These are phyloP conservation scores for Penicillium crustosum DNA, from an alignment of 2,329 filamentous ascomycete species.

Conservation along the genomic window DNA sequence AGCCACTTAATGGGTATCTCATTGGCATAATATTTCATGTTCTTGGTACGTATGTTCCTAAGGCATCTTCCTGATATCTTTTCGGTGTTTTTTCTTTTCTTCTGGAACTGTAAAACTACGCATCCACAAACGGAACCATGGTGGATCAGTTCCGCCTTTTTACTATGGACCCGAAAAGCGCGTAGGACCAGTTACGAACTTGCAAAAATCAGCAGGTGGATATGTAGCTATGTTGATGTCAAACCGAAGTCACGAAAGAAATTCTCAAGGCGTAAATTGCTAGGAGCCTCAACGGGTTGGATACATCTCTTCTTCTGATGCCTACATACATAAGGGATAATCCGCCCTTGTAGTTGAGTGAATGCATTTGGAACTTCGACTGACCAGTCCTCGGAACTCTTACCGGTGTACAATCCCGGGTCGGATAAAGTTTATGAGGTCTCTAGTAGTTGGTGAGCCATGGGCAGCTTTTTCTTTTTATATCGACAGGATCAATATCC, in stretches of 20 bases:
- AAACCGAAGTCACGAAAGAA: neutral
- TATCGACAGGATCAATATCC: neutral
- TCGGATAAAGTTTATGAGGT: neutral
- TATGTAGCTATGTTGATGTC: neutral
- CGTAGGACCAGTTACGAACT: neutral
- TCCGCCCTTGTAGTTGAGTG: neutral
- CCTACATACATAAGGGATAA: neutral
- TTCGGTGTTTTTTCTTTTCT: neutral
- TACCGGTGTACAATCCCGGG: neutral
- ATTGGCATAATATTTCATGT: neutral
- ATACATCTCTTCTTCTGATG: too few relatives aligned
- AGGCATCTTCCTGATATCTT: neutral
- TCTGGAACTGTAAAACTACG: neutral
- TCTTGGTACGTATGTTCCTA: neutral
- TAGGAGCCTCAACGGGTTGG: neutral
- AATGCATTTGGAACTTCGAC: neutral
- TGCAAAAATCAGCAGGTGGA: neutral
- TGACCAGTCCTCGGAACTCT: neutral
- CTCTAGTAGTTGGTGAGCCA: neutral
- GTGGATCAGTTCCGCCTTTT: neutral
- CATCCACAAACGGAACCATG: neutral
- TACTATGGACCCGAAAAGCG: neutral
- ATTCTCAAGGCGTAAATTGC: neutral
- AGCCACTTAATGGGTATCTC: neutral
- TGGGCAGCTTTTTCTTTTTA: neutral